Percentiles rank a stretch among this genome's conserved stretches.
phyloP scores from a whole-genome alignment of 1,284 basidiomycete genomes.

The Schizophyllum amplum region DNA sequence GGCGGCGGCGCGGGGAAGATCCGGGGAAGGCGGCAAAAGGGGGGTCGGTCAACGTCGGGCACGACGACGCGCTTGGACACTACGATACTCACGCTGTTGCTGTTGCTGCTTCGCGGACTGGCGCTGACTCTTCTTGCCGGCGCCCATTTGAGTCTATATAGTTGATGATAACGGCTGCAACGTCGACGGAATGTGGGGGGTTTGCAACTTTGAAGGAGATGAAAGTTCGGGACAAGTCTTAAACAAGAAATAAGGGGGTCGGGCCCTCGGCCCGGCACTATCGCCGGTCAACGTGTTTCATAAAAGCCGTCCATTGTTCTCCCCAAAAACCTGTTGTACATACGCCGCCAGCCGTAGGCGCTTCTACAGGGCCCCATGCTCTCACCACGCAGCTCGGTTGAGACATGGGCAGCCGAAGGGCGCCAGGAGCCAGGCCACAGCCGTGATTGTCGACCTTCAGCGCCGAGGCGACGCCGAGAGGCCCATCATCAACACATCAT shows the following conservation, averaged over 20 bases:
- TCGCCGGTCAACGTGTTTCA: too few relatives aligned
- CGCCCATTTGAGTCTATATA: neutral
- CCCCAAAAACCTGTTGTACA: too few relatives aligned
- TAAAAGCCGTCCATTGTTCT: too few relatives aligned
- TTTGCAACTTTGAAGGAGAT: neutral
- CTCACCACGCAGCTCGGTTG: too few relatives aligned
- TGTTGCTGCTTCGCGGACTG: neutral
- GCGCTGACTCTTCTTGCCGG: neutral
- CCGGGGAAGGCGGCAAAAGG: neutral
- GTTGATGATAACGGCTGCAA: neutral
- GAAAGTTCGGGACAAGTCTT: neutral
- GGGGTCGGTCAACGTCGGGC: neutral
- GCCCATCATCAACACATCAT: too few relatives aligned
- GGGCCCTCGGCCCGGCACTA: neutral
- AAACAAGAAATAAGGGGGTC: neutral
- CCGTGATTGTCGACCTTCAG: neutral
- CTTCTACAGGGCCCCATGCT: too few relatives aligned
- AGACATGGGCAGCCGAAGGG: too few relatives aligned
- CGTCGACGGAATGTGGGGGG: neutral
- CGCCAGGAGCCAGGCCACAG: neutral
- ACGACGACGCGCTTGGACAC: neutral
- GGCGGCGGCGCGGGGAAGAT: neutral
- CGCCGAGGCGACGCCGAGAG: too few relatives aligned
- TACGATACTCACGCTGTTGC: neutral
- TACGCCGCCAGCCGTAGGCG: too few relatives aligned